Percentiles rank a stretch among this genome's conserved stretches.
phyloP scores from a whole-genome alignment of 305 asterid genomes.

The Salvia sclarea region DNA sequence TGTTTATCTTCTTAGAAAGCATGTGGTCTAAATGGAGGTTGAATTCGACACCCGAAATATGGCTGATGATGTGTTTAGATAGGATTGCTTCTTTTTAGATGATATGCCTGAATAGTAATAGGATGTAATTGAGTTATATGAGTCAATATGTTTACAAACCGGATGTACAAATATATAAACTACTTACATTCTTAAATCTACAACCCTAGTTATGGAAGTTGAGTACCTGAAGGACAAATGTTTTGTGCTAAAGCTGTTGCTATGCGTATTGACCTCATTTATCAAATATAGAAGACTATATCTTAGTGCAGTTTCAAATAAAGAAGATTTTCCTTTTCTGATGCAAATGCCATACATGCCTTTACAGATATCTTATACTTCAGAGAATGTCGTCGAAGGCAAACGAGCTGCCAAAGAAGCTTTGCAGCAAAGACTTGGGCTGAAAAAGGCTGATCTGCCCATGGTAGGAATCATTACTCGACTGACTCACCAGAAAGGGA shows the following conservation, averaged over 20 bases:
- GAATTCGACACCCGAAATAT: neutral
- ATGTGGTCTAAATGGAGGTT: neutral
- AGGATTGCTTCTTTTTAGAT: neutral
- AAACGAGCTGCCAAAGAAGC: constrained; percentile 94
- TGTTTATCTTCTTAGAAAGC: neutral
- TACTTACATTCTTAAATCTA: neutral
- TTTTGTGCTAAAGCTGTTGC: constrained; percentile 6
- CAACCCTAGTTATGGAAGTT: neutral
- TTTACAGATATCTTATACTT: constrained; percentile 72
- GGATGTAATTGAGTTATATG: neutral
- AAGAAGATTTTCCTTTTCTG: constrained; percentile 20
- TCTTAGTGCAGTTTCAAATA: constrained; percentile 1
- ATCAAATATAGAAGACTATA: neutral
- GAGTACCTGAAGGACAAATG: neutral
- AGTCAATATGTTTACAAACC: neutral
- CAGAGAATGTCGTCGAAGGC: constrained; percentile 95
- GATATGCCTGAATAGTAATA: neutral
- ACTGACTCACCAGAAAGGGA: constrained; percentile 98
- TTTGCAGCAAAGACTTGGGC: constrained; percentile 83
- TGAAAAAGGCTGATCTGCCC: constrained; percentile 75
- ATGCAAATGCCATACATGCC: constrained; percentile 34
- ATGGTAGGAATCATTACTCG: constrained; percentile 92
- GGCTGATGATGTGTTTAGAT: neutral
- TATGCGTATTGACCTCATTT: neutral
- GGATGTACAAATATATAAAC: neutral